phyloP scores from a whole-genome alignment of 1,284 basidiomycete genomes.

The Ustilago crameri region DNA sequence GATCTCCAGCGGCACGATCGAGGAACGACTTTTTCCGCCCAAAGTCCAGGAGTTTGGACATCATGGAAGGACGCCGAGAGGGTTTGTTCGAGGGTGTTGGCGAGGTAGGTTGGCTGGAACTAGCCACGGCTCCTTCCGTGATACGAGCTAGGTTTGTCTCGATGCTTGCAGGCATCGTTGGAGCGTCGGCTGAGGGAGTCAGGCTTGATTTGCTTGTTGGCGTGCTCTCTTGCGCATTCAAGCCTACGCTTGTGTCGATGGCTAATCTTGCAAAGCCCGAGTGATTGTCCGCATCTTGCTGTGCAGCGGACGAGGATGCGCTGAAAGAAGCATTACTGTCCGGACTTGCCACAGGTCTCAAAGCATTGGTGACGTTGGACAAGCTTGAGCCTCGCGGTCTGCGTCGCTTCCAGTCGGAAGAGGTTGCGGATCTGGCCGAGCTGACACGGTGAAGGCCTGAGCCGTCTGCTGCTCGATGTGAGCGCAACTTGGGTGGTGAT shows the following conservation, averaged over 20 bases:
- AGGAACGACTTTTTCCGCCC: constrained; percentile 42
- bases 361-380: constrained; percentile 17
- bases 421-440: constrained; percentile 28
- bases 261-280: constrained; percentile 9
- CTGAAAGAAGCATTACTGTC: constrained; percentile 33
- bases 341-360: constrained; percentile 23
- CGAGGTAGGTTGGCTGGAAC: constrained; percentile 17
- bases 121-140: constrained; percentile 28
- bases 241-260: constrained; percentile 7
- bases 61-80: constrained; percentile 39
- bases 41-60: constrained; percentile 44
- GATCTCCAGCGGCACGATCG: constrained; percentile 22
- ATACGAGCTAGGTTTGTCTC: constrained; percentile 30
- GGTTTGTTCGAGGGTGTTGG: constrained; percentile 12
- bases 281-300: constrained; percentile 20
- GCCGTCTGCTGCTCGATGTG: constrained; percentile 19
- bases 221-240: not conserved
- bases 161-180: constrained; percentile 3
- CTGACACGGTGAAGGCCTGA: constrained; percentile 20
- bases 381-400: constrained; percentile 27
- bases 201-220: not conserved
- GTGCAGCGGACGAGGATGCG: constrained; percentile 11
- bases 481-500: constrained; percentile 32
- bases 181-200: constrained; percentile 9
- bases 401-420: constrained; percentile 29